These are phyloP conservation scores for Parathielavia appendiculata DNA, from an alignment of 495 filamentous ascomycete species.

Conservation along the genomic window DNA sequence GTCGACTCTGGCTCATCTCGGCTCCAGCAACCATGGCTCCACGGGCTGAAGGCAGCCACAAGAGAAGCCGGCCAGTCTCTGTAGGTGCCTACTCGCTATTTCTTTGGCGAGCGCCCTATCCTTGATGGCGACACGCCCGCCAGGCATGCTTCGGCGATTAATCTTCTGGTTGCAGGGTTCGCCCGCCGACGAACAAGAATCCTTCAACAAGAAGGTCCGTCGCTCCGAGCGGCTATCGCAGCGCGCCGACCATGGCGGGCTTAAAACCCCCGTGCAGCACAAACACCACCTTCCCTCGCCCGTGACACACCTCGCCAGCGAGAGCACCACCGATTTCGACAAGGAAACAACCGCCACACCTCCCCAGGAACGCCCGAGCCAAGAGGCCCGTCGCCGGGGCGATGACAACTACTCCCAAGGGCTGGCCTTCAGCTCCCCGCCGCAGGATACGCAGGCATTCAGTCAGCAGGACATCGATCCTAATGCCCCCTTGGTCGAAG, in stretches of 20 bases:
- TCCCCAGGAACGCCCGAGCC: constrained; percentile 56
- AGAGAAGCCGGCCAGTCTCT: constrained; percentile 43
- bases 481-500: constrained; percentile 68
- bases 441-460: constrained; percentile 61
- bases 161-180: constrained; percentile 39
- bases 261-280: constrained; percentile 54
- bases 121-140: constrained; percentile 22
- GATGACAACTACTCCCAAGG: constrained; percentile 44
- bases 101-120: constrained; percentile 5
- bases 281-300: constrained; percentile 77
- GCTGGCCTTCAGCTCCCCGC: constrained; percentile 48
- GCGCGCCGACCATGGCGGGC: constrained; percentile 36
- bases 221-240: constrained; percentile 56
- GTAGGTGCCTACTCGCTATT: constrained; percentile 24
- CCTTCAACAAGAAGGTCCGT: constrained; percentile 58
- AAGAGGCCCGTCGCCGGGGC: constrained; percentile 42
- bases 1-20: constrained; percentile 5
- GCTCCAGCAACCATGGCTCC: constrained; percentile 45
- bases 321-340: constrained; percentile 48
- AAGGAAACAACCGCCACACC: constrained; percentile 72
- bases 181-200: constrained; percentile 42
- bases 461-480: constrained; percentile 73
- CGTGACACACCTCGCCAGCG: constrained; percentile 62
- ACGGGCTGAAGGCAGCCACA: constrained; percentile 51
- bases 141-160: constrained; percentile 31